A percentile compares a stretch with the other conserved stretches of the same genome.
Evolutionary conservation across 495 filamentous ascomycete species (phyloP).

Genomic region (Margaritispora aquatica): DNA sequence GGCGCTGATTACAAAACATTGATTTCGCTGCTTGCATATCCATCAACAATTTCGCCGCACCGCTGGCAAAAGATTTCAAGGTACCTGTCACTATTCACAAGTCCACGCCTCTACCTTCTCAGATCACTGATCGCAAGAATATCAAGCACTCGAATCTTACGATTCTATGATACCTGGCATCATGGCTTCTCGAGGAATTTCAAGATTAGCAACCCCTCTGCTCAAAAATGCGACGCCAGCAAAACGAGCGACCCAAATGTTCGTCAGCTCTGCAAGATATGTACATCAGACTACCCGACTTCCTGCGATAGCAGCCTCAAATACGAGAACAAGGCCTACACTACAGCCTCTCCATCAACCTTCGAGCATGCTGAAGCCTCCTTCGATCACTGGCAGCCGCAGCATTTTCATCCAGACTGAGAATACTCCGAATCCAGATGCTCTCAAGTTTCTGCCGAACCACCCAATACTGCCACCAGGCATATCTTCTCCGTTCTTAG

Average conservation of each 20-base stretch:
- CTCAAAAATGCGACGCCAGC: conserved; percentile 14
- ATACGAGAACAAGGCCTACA: conserved; percentile 39
- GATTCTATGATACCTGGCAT: conserved; percentile 1
- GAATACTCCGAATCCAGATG: conserved; percentile 84
- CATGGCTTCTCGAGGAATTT: conserved; percentile 16
- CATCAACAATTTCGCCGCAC: too few species aligned
- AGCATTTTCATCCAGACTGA: conserved; percentile 98
- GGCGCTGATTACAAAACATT: conserved; percentile 9
- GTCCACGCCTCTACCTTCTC: too few species aligned
- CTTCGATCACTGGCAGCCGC: conserved; percentile 42
- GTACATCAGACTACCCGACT: conserved; percentile 28
- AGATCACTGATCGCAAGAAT: too few species aligned
- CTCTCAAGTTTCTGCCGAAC: conserved; percentile 91
- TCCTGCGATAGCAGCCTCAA: conserved; percentile 44
- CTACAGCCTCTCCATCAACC: conserved; percentile 43
- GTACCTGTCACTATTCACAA: too few species aligned
- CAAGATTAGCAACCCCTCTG: conserved; percentile 10
- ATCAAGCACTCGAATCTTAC: neutral
- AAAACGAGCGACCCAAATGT: conserved; percentile 4
- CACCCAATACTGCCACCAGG: conserved; percentile 68
- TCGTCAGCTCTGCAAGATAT: conserved; percentile 8
- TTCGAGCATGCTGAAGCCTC: conserved; percentile 23
- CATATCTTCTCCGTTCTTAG: conserved; percentile 70
- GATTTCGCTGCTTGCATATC: neutral
- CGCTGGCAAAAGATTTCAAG: too few species aligned